Percentiles rank a stretch among this genome's conserved stretches.
These are phyloP conservation scores for Fistulina hepatica DNA, from an alignment of 1,284 basidiomycete genomes.

Conservation along the genomic window DNA sequence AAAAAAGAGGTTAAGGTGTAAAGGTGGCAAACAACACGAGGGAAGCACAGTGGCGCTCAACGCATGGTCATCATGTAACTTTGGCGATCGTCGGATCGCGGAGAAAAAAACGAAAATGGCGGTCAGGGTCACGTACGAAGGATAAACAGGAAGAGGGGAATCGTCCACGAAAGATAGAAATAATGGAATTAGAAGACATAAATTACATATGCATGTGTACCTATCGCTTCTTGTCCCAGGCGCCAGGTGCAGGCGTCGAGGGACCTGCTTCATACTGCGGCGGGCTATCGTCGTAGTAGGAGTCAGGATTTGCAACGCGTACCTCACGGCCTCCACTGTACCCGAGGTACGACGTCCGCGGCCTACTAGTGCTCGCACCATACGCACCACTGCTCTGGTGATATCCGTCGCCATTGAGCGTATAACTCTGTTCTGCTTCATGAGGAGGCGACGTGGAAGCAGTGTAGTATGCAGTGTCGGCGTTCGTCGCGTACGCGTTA, in stretches of 20 bases:
- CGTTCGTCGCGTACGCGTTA: conserved; percentile 20
- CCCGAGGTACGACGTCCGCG: conserved; percentile 10
- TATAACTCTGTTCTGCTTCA: conserved; percentile 40
- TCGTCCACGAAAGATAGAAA: too few relatives aligned
- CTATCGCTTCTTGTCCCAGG: conserved; percentile 11
- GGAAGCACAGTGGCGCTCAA: too few relatives aligned
- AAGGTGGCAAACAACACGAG: too few relatives aligned
- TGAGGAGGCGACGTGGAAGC: conserved; percentile 24
- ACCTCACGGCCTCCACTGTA: conserved; percentile 10
- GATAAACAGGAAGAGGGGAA: too few relatives aligned
- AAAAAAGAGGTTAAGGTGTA: too few relatives aligned
- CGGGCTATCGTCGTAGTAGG: conserved; percentile 11
- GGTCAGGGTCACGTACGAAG: too few relatives aligned
- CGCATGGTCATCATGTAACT: too few relatives aligned
- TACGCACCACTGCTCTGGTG: conserved; percentile 39
- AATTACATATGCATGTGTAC: conserved; percentile 2
- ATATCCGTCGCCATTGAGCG: conserved; percentile 24
- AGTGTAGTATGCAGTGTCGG: conserved; percentile 18
- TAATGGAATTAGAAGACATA: too few relatives aligned
- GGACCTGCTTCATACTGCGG: conserved; percentile 13
- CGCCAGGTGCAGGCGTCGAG: conserved; percentile 12
- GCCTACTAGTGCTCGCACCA: conserved; percentile 26
- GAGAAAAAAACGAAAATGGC: too few relatives aligned
- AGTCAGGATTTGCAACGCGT: conserved; percentile 11
- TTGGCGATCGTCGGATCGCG: too few relatives aligned